Evolutionary conservation across 805 yeast genomes (phyloP).

Genomic region (Millerago galiae): DNA sequence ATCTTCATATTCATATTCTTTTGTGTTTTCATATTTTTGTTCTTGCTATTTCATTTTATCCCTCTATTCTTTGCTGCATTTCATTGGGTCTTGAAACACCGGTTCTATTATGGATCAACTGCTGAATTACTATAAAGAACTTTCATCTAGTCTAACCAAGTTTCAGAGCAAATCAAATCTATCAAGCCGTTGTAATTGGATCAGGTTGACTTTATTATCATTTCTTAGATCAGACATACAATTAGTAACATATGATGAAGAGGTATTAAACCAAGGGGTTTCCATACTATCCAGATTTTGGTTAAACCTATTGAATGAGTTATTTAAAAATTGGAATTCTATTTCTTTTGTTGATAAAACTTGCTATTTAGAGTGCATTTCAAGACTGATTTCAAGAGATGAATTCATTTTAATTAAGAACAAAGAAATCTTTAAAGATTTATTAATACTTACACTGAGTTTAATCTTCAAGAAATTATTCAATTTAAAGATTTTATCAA

Average conservation of each 20-base stretch:
- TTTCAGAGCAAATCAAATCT: constrained; percentile 6
- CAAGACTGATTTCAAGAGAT: constrained; percentile 24
- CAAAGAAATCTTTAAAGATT: constrained; percentile 5
- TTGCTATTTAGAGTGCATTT: constrained; percentile 28
- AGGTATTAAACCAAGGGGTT: not conserved
- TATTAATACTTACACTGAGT: constrained; percentile 6
- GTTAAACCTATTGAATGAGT: constrained; percentile 7
- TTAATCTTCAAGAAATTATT: constrained; percentile 12
- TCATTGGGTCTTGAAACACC: too few relatives aligned
- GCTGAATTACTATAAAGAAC: not conserved
- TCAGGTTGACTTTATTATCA: constrained; percentile 12
- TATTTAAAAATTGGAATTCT: constrained; percentile 5
- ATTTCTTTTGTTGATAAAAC: constrained; percentile 16
- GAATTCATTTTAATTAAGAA: constrained; percentile 21
- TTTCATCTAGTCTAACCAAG: constrained; percentile 3
- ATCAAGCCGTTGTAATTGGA: constrained; percentile 7
- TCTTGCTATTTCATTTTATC: too few relatives aligned
- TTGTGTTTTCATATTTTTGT: too few relatives aligned
- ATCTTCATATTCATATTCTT: too few relatives aligned
- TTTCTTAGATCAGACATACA: constrained; percentile 9
- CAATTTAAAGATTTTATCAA: constrained; percentile 12
- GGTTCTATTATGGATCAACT: too few relatives aligned
- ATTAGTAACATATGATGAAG: not conserved
- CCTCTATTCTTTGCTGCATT: too few relatives aligned
- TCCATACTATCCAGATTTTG: constrained; percentile 7